These are phyloP conservation scores for Coemansia sp. DNA, from an alignment of 192 early-diverging fungal species.

Conservation along the genomic window DNA sequence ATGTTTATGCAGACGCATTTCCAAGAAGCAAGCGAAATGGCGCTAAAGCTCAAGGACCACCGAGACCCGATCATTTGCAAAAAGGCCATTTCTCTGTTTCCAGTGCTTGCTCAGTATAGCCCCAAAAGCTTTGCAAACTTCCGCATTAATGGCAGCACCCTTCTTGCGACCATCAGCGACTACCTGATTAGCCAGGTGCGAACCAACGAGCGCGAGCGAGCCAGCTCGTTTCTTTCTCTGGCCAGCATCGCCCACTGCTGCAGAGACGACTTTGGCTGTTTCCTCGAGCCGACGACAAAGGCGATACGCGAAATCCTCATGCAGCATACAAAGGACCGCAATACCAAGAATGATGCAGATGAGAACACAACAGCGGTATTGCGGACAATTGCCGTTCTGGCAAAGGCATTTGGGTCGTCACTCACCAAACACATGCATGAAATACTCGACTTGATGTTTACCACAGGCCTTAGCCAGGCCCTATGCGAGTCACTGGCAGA, in stretches of 20 bases:
- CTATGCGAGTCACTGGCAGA: slow-evolving; percentile 74
- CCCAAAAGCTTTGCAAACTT: slow-evolving; percentile 56
- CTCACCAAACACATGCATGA: slow-evolving; percentile 81
- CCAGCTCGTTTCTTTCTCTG: slow-evolving; percentile 75
- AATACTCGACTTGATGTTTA: slow-evolving; percentile 88
- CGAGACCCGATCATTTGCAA: slow-evolving; percentile 70
- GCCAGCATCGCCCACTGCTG: slow-evolving; percentile 80
- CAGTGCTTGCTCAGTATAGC: slow-evolving; percentile 76
- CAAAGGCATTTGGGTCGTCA: slow-evolving; percentile 77
- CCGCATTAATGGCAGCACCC: slow-evolving; percentile 47
- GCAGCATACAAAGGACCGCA: slow-evolving; percentile 42
- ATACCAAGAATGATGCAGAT: slow-evolving; percentile 18
- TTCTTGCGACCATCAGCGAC: slow-evolving; percentile 68
- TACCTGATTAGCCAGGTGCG: slow-evolving; percentile 69
- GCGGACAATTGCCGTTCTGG: slow-evolving; percentile 84
- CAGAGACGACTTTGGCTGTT: slow-evolving; percentile 70
- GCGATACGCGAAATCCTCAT: slow-evolving; percentile 70
- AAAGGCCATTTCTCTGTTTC: slow-evolving; percentile 78
- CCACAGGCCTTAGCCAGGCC: slow-evolving; percentile 76
- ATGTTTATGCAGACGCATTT: slow-evolving; percentile 81
- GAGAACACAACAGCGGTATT: slow-evolving; percentile 65
- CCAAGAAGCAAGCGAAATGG: slow-evolving; percentile 66
- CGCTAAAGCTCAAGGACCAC: slow-evolving; percentile 72
- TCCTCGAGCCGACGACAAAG: slow-evolving; percentile 67
- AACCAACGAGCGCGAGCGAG: slow-evolving; percentile 54